Percentiles rank a stretch among this genome's conserved stretches.
These are phyloP conservation scores for Senna tora DNA, from an alignment of 306 rosid species.

Conservation along the genomic window DNA sequence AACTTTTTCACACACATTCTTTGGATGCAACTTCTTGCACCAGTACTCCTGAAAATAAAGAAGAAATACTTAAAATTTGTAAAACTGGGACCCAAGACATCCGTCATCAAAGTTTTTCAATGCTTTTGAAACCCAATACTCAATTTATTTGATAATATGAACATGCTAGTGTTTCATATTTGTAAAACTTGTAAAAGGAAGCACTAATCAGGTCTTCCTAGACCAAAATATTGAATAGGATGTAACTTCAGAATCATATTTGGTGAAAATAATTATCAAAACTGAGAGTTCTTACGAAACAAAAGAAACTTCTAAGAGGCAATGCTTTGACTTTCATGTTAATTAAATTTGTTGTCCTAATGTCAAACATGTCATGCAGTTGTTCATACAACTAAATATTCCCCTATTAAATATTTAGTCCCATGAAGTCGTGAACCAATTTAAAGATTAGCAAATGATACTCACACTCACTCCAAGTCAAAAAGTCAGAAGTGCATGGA, in stretches of 20 bases:
- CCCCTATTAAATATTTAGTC: too few species aligned
- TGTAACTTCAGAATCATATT: not conserved
- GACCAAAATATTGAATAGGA: not conserved
- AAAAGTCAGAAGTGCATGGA: not conserved
- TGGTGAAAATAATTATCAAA: not conserved
- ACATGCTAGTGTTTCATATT: not conserved
- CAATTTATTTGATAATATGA: not conserved
- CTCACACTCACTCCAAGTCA: conserved; percentile 3
- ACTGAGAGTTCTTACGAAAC: not conserved
- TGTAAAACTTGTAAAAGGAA: not conserved
- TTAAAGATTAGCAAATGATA: not conserved
- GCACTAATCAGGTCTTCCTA: not conserved
- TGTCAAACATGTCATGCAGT: conserved; percentile 3
- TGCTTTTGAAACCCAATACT: not conserved
- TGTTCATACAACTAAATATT: not conserved
- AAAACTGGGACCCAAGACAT: conserved; percentile 23
- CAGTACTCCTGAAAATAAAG: conserved; percentile 76
- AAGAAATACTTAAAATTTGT: conserved; percentile 28
- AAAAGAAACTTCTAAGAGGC: not conserved
- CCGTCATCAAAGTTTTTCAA: not conserved
- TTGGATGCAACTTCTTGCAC: conserved; percentile 96
- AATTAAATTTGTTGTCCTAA: not conserved
- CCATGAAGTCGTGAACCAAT: not conserved
- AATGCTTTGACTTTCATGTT: not conserved
- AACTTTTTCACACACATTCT: conserved; percentile 94